A percentile compares a stretch with the other conserved stretches of the same genome.
These are phyloP conservation scores for Atkinsonella hypoxylon DNA, from an alignment of 2,329 filamentous ascomycete species.

Conservation along the genomic window DNA sequence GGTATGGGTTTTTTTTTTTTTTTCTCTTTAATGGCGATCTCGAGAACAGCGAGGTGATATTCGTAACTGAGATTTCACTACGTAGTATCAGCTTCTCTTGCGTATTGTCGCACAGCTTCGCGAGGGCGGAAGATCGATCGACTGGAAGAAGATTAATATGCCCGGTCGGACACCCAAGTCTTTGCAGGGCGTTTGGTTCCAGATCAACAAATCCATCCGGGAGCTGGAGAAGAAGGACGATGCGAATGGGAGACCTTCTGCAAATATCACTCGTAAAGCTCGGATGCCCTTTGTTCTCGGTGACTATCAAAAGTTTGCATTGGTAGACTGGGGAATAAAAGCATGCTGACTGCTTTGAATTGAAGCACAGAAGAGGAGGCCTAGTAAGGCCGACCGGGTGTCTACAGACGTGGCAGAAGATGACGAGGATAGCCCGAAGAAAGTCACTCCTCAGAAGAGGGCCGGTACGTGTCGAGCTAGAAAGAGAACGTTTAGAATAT, in stretches of 20 bases:
- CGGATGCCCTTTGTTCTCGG: too few species aligned
- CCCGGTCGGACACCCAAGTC: slow-evolving; percentile 26
- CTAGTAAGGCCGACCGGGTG: background rate
- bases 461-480: background rate
- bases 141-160: slow-evolving; percentile 24
- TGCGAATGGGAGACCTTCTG: background rate
- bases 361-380: background rate
- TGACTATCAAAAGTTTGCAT: too few species aligned
- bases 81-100: slow-evolving; percentile 23
- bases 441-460: background rate
- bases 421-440: background rate
- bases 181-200: slow-evolving; percentile 25
- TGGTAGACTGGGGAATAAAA: too few species aligned
- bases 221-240: slow-evolving; percentile 20
- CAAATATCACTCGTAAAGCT: too few species aligned
- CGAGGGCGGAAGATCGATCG: slow-evolving; percentile 20
- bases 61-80: background rate
- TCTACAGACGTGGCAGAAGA: background rate
- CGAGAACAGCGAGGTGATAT: too few species aligned
- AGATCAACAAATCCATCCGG: slow-evolving; percentile 22
- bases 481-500: background rate
- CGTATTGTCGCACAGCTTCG: slow-evolving; percentile 23
- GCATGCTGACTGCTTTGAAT: too few species aligned
- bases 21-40: too few species aligned
- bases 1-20: slow-evolving; percentile 12